phyloP scores from a whole-genome alignment of 805 yeast genomes.

The Phaffomyces antillensis region DNA sequence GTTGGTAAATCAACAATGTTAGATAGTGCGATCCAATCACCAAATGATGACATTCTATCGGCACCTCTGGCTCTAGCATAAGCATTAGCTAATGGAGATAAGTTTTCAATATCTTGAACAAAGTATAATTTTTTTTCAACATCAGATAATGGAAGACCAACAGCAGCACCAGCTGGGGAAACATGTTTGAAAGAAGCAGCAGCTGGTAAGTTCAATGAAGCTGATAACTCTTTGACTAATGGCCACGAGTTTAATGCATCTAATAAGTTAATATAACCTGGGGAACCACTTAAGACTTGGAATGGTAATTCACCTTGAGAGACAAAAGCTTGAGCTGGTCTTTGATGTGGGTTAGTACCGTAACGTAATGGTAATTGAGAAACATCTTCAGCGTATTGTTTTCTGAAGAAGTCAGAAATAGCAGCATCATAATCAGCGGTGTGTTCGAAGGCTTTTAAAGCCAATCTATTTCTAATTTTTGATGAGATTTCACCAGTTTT shows the following conservation, averaged over 20 bases:
- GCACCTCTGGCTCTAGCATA: conserved; percentile 99
- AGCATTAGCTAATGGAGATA: conserved; percentile 95
- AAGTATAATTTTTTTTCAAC: conserved; percentile 92
- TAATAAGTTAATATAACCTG: conserved; percentile 93
- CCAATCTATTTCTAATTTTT: conserved; percentile 73
- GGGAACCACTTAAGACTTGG: conserved; percentile 89
- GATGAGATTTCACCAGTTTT: conserved; percentile 58
- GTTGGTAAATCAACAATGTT: conserved; percentile 95
- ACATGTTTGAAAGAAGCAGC: conserved; percentile 99
- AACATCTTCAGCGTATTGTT: conserved; percentile 84
- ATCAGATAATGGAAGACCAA: conserved; percentile 87
- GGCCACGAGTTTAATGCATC: conserved; percentile 99
- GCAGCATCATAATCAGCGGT: conserved; percentile 97
- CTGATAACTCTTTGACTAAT: conserved; percentile 91
- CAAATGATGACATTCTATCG: conserved; percentile 98
- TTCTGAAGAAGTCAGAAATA: conserved; percentile 95
- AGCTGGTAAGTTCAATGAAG: conserved; percentile 91
- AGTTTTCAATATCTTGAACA: conserved; percentile 88
- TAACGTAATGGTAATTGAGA: conserved; percentile 93
- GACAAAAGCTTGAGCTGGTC: conserved; percentile 96
- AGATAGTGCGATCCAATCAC: conserved; percentile 96
- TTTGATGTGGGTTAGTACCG: conserved; percentile 99
- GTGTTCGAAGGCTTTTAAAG: conserved; percentile 95
- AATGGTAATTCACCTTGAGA: conserved; percentile 85
- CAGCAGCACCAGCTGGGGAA: conserved; percentile 98